phyloP scores from a whole-genome alignment of 108 stramenopile genomes.

The Discostella stelligeroides region DNA sequence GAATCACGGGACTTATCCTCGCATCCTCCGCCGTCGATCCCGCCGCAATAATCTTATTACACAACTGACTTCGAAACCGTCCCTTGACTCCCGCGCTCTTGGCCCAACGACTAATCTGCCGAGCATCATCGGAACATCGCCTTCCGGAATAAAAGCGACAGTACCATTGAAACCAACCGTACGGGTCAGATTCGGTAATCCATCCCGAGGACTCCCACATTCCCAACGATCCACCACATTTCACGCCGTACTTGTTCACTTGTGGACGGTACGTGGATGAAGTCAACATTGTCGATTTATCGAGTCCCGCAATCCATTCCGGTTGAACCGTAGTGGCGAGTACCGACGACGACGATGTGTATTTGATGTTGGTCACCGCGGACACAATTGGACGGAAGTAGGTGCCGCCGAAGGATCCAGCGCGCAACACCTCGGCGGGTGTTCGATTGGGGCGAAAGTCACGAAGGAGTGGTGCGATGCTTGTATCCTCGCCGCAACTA shows the following conservation, averaged over 20 bases:
- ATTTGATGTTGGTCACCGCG: conserved; percentile 81
- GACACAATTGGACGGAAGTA: conserved; percentile 93
- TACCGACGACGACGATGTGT: conserved; percentile 74
- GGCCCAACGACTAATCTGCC: conserved; percentile 89
- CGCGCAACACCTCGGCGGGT: conserved; percentile 90
- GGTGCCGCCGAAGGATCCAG: conserved; percentile 94
- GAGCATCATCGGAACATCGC: conserved; percentile 79
- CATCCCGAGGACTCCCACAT: conserved; percentile 94
- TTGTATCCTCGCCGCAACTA: conserved; percentile 24
- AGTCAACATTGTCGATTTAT: conserved; percentile 58
- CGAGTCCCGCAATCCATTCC: conserved; percentile 84
- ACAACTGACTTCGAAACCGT: conserved; percentile 90
- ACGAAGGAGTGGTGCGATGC: conserved; percentile 32
- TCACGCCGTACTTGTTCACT: conserved; percentile 90
- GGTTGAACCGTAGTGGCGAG: conserved; percentile 57
- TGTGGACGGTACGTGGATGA: conserved; percentile 63
- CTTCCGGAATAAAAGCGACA: conserved; percentile 95
- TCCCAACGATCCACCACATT: conserved; percentile 92
- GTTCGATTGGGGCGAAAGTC: conserved; percentile 95
- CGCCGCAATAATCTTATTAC: conserved; percentile 88
- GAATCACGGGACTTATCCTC: conserved; percentile 90
- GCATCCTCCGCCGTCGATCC: conserved; percentile 48
- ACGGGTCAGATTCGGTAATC: conserved; percentile 90
- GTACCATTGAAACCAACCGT: conserved; percentile 99
- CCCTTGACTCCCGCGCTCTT: conserved; percentile 88